Conservation (phyloP, 1,284 basidiomycete species). For the Pyrrhoderma lamaoense region DNA sequence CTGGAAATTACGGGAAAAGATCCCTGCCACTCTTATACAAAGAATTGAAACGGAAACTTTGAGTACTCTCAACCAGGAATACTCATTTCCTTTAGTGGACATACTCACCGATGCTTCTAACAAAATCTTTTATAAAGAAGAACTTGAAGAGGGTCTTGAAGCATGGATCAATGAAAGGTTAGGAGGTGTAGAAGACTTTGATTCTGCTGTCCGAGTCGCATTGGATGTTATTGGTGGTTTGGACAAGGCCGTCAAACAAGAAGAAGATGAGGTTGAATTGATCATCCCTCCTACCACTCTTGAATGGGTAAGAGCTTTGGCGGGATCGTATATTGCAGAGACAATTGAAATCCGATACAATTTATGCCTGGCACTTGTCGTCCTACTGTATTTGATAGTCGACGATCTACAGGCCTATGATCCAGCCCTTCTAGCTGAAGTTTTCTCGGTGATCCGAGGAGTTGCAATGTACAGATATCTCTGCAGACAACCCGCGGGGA, state of each 20-base stretch:
- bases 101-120: constrained; percentile 60
- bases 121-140: constrained; percentile 43
- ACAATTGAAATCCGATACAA: constrained; percentile 68
- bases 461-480: constrained; percentile 59
- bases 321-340: constrained; percentile 51
- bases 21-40: constrained; percentile 49
- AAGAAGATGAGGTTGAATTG: constrained; percentile 58
- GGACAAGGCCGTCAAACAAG: constrained; percentile 62
- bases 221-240: constrained; percentile 65
- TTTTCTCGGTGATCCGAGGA: constrained; percentile 72
- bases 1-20: constrained; percentile 50
- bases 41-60: constrained; percentile 50
- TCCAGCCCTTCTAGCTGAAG: constrained; percentile 57
- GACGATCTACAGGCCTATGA: constrained; percentile 57
- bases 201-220: constrained; percentile 44
- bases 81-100: constrained; percentile 64
- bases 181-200: constrained; percentile 46
- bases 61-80: constrained; percentile 65
- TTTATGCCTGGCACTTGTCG: constrained; percentile 54
- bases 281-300: constrained; percentile 46
- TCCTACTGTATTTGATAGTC: constrained; percentile 65
- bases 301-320: constrained; percentile 55
- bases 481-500: constrained; percentile 49
- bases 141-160: constrained; percentile 48
- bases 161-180: constrained; percentile 56